Conservation (phyloP, 2,329 filamentous ascomycete species). For the Fusarium sp. region DNA sequence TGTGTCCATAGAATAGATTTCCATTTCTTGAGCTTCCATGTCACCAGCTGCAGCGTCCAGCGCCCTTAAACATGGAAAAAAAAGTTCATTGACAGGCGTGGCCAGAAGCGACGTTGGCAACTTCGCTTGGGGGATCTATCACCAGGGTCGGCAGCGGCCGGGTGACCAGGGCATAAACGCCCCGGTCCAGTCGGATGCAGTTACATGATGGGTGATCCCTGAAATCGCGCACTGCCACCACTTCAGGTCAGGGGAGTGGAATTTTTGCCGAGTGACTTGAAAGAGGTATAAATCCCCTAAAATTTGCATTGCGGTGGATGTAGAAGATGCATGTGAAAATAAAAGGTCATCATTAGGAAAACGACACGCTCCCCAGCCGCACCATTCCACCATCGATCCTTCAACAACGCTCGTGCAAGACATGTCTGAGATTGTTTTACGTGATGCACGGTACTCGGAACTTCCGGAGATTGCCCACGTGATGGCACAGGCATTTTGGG, state of each 20-base stretch:
- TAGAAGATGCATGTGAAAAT: neutral
- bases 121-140: constrained; percentile 8
- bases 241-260: neutral
- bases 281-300: constrained; percentile 12
- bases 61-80: too few relatives aligned
- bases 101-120: constrained; percentile 6
- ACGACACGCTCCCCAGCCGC: neutral
- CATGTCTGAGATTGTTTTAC: constrained; percentile 31
- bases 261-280: neutral
- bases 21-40: neutral
- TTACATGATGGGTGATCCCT: neutral
- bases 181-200: constrained; percentile 20
- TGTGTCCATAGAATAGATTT: neutral
- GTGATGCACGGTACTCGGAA: constrained; percentile 38
- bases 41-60: neutral
- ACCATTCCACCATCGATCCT: neutral
- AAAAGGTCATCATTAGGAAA: neutral
- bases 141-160: neutral
- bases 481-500: constrained; percentile 48
- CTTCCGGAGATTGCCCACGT: constrained; percentile 46
- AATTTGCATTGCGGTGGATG: neutral
- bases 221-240: neutral
- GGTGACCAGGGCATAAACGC: neutral
- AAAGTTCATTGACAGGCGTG: neutral
- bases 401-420: neutral